phyloP scores from a whole-genome alignment of 192 early-diverging fungal genomes.

The Kickxella alabastrina region DNA sequence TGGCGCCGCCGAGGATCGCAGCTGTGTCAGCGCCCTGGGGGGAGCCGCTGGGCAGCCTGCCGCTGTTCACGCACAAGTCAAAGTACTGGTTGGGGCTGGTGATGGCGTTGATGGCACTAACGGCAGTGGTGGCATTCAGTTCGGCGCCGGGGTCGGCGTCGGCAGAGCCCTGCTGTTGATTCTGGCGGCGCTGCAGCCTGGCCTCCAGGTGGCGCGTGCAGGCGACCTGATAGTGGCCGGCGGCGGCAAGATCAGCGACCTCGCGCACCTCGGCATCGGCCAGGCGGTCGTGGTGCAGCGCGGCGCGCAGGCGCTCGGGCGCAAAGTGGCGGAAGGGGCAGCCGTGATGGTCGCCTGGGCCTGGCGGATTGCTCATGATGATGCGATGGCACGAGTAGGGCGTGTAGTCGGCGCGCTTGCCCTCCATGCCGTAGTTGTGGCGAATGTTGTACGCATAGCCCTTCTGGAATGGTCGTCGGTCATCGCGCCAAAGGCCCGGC shows the following conservation, averaged over 20 bases:
- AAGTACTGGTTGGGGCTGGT: slow-evolving; percentile 95
- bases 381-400: slow-evolving; percentile 84
- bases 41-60: not conserved
- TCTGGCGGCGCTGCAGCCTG: slow-evolving; percentile 36
- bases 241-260: slow-evolving; percentile 61
- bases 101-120: too few species aligned
- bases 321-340: slow-evolving; percentile 91
- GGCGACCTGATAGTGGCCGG: slow-evolving; percentile 87
- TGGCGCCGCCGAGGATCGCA: slow-evolving; percentile 1
- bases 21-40: not conserved
- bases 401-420: slow-evolving; percentile 74
- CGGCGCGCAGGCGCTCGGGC: slow-evolving; percentile 56
- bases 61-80: slow-evolving; percentile 57
- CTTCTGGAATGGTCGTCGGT: slow-evolving; percentile 92
- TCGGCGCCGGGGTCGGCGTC: slow-evolving; percentile 17
- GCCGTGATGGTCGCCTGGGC: slow-evolving; percentile 84
- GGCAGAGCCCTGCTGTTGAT: slow-evolving; percentile 28
- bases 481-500: slow-evolving; percentile 69
- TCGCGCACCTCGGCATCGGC: slow-evolving; percentile 60
- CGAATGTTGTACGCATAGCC: slow-evolving; percentile 92
- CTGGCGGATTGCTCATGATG: slow-evolving; percentile 75
- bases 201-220: slow-evolving; percentile 88
- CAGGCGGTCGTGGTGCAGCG: slow-evolving; percentile 58
- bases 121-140: slow-evolving; percentile 70
- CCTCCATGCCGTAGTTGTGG: slow-evolving; percentile 95